Percentiles rank a stretch among this genome's conserved stretches.
Evolutionary conservation across 768 basidiomycete species (phyloP).

Genomic region (Piloderma croceum): DNA sequence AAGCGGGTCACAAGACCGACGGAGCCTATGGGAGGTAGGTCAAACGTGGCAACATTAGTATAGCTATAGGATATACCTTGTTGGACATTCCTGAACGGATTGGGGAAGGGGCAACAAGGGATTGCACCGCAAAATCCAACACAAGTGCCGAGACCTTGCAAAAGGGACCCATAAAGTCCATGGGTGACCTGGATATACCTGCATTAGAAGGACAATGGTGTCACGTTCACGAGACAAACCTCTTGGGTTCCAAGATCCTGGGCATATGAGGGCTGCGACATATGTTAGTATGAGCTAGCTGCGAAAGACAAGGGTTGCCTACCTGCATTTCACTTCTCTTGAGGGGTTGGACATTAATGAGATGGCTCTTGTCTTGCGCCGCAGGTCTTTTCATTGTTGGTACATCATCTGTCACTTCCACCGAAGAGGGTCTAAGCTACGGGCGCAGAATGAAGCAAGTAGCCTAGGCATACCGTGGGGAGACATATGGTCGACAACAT

Average conservation of each 20-base stretch:
- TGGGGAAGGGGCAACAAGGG: constrained; percentile 81
- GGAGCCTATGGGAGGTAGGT: constrained; percentile 46
- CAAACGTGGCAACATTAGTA: too few relatives aligned
- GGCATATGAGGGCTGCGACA: constrained; percentile 75
- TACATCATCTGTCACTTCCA: constrained; percentile 60
- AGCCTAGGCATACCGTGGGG: constrained; percentile 45
- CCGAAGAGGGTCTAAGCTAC: constrained; percentile 6
- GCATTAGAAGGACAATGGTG: constrained; percentile 1
- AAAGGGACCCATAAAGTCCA: constrained; percentile 78
- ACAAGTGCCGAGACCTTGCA: constrained; percentile 61
- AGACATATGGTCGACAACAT: constrained; percentile 71
- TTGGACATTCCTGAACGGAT: constrained; percentile 79
- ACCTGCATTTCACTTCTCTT: constrained; percentile 87
- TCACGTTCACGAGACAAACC: constrained; percentile 23
- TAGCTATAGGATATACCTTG: constrained; percentile 68
- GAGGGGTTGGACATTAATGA: constrained; percentile 82
- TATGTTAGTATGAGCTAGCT: constrained; percentile 3
- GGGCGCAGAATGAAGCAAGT: constrained; percentile 5
- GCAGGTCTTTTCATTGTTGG: constrained; percentile 30
- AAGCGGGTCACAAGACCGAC: constrained; percentile 91
- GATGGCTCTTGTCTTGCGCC: constrained; percentile 28
- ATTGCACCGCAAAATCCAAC: constrained; percentile 70
- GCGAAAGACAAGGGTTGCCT: constrained; percentile 8
- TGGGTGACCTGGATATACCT: constrained; percentile 55
- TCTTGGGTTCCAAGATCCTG: constrained; percentile 77